phyloP scores from a whole-genome alignment of 2,329 filamentous ascomycete genomes.

The Capronia epimyces region DNA sequence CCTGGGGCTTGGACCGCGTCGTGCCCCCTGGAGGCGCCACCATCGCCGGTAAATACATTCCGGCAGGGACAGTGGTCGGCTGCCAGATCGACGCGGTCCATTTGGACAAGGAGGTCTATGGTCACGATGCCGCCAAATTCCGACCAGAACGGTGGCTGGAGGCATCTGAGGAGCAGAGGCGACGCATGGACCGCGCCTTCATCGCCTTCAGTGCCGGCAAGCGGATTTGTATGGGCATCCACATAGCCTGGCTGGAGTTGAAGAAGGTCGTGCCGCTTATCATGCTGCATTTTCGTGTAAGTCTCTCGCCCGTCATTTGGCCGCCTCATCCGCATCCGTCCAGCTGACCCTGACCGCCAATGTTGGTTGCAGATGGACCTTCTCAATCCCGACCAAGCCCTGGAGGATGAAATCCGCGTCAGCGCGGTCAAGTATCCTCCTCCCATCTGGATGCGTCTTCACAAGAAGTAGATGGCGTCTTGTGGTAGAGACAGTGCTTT shows the following conservation, averaged over 20 bases:
- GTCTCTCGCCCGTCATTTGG: not conserved
- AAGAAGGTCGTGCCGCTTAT: conserved; percentile 12
- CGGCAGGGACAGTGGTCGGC: conserved; percentile 17
- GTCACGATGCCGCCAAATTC: conserved; percentile 18
- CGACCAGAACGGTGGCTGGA: conserved; percentile 37
- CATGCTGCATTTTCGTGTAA: conserved; percentile 11
- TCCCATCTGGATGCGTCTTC: conserved; percentile 11
- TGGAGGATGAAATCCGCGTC: conserved; percentile 6
- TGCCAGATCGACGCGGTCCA: not conserved
- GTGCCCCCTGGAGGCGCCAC: conserved; percentile 46
- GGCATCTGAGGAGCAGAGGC: conserved; percentile 4
- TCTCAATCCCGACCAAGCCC: conserved; percentile 10
- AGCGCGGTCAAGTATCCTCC: conserved; percentile 16
- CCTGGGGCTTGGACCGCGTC: conserved; percentile 26
- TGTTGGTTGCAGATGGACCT: conserved; percentile 14
- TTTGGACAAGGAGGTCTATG: conserved; percentile 18
- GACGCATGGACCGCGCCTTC: conserved; percentile 11
- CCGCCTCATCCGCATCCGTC: not conserved
- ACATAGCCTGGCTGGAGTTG: conserved; percentile 15
- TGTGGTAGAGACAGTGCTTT: too few species aligned
- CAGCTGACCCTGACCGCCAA: not conserved
- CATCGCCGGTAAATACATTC: conserved; percentile 31
- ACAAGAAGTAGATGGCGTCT: not conserved
- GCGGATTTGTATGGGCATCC: conserved; percentile 10
- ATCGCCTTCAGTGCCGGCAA: conserved; percentile 13